Evolutionary conservation across 176 grass and related monocot species (phyloP), one percentile per base, ranked within the genome.

Genomic region (Saccharum spontaneum): DNA sequence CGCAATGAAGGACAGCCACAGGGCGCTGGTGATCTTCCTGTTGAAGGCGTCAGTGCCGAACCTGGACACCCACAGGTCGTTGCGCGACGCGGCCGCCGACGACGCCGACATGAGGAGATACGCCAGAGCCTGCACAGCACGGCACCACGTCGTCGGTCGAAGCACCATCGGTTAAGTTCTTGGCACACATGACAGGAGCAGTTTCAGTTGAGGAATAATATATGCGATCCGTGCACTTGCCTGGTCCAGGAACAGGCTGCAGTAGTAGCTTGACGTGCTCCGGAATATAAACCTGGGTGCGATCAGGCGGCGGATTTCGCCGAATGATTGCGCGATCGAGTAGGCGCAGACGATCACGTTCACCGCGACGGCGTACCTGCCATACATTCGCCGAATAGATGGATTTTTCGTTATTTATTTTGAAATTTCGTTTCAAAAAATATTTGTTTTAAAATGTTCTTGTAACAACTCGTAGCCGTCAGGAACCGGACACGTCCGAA

Each of bases 91-190:
- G n/a, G 97, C 97, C 24, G 88, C 85, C 2, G 97, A 98, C 33
- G 97, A 94, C 18, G 97, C 89, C 3, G 97, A 98, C 87, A 98
- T 94, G 48, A 98, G 78, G 67, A 98, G 91, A 28, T 98, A 98
- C 1, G 97, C 93, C 79, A 98, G 17, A n/a, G 82, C 88, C 97
- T 98, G 86, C 89, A 14, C 0, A 6, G 57, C 8, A 57, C 60
- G 11, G 43, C 71, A 26, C 41, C 4, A 71, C 6, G 50, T 10
- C 44, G 18, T 12, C 31, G 36, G 6, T 57, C 40, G 23, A 11
- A 82, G 41, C 1, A 33, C 8, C 45, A 22, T 22, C 33, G 74
- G 23, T 69, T 77, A 45, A 26, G 39, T n/a, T 57, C 34, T 62
- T 24, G 54, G n/a, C n/a, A n/a, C 7, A 11, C 37, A 43, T 8